These are phyloP conservation scores for Teratosphaeria zuluensis DNA, from an alignment of 2,329 filamentous ascomycete genomes.

Conservation along the genomic window DNA sequence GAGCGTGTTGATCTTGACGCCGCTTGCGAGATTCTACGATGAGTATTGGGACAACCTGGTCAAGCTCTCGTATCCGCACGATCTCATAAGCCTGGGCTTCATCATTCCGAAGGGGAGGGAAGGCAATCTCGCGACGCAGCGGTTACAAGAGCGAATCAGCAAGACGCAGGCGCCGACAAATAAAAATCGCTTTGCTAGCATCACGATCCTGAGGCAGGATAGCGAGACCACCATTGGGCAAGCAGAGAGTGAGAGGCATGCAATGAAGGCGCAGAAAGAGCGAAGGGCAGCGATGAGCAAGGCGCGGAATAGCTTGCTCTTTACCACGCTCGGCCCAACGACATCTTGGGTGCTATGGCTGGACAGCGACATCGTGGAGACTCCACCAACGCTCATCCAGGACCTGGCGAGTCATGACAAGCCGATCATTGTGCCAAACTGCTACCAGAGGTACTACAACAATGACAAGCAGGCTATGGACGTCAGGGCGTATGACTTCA, in stretches of 20 bases:
- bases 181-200: conserved; percentile 76
- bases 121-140: conserved; percentile 74
- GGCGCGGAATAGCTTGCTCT: conserved; percentile 86
- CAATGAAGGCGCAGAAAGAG: conserved; percentile 78
- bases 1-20: conserved; percentile 82
- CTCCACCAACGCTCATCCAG: conserved; percentile 74
- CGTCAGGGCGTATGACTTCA: conserved; percentile 87
- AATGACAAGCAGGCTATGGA: conserved; percentile 62
- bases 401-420: conserved; percentile 82
- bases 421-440: conserved; percentile 89
- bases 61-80: conserved; percentile 77
- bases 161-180: conserved; percentile 77
- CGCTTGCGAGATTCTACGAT: conserved; percentile 85
- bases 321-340: conserved; percentile 81
- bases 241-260: conserved; percentile 80
- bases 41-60: conserved; percentile 92
- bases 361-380: conserved; percentile 85
- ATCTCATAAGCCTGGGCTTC: conserved; percentile 89
- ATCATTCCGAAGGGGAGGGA: conserved; percentile 91
- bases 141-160: conserved; percentile 73
- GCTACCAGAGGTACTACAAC: conserved; percentile 71
- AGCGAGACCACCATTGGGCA: conserved; percentile 75
- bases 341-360: conserved; percentile 98
- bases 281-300: conserved; percentile 84
- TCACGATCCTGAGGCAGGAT: conserved; percentile 92